Percentiles rank a stretch among this genome's conserved stretches.
Evolutionary conservation across 2,329 filamentous ascomycete genomes (phyloP).

Genomic region (Cryphonectria nitschkei): DNA sequence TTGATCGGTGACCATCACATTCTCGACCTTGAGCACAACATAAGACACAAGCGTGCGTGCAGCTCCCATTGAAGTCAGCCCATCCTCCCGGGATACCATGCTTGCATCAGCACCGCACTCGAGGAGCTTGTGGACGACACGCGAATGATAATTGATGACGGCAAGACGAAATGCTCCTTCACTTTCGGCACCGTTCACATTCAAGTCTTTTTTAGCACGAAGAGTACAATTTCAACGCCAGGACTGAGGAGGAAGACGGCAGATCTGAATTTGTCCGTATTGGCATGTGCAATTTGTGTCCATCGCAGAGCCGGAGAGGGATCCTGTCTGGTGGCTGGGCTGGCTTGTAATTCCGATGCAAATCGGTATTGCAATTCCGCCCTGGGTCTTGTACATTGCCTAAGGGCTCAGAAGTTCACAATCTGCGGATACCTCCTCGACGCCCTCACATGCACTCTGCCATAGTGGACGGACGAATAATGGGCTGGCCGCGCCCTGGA

Average conservation of each 20-base stretch:
- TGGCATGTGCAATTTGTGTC: not conserved
- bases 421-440: constrained; percentile 6
- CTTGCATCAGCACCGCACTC: no score
- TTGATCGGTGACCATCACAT: no score
- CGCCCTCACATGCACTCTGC: not conserved
- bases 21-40: no score
- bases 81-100: no score
- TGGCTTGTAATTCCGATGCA: constrained; percentile 2
- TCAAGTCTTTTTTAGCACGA: no score
- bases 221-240: no score
- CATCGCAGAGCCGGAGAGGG: not conserved
- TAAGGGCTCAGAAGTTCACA: not conserved
- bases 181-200: no score
- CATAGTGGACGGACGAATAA: constrained; percentile 10
- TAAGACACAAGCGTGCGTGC: no score
- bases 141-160: no score
- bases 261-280: constrained; percentile 11
- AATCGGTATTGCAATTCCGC: not conserved
- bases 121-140: no score
- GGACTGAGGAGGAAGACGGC: not conserved
- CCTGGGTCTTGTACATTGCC: constrained; percentile 1
- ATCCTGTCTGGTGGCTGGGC: constrained; percentile 6
- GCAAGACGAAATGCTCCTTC: no score
- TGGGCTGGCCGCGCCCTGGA: not conserved
- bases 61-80: no score